These are phyloP conservation scores for Spergularia bocconei DNA, from an alignment of 148 eudicot species.

Conservation along the genomic window DNA sequence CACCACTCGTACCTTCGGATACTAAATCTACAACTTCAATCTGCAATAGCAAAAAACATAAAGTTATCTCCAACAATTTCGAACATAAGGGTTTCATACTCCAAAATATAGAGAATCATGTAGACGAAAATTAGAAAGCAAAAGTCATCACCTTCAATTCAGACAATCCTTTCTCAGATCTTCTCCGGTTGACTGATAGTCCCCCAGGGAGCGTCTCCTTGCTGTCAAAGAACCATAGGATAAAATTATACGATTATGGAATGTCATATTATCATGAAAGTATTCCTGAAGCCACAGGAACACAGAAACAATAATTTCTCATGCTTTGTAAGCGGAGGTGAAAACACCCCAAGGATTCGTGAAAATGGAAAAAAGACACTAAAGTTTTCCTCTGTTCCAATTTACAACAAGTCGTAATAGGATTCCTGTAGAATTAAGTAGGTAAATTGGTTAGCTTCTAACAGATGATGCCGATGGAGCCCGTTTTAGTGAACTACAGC, in stretches of 20 bases:
- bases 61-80: neutral
- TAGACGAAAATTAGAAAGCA: neutral
- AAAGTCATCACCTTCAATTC: conserved; percentile 56
- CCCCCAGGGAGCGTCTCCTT: conserved; percentile 89
- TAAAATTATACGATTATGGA: neutral
- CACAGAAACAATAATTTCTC: neutral
- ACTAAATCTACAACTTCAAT: conserved; percentile 91
- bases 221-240: conserved; percentile 38
- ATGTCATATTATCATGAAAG: neutral
- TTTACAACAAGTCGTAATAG: too few relatives aligned
- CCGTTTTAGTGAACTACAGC: too few relatives aligned
- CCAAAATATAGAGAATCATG: neutral
- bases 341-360: too few relatives aligned
- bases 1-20: conserved; percentile 58
- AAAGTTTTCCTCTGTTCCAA: too few relatives aligned
- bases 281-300: neutral
- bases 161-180: conserved; percentile 65
- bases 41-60: conserved; percentile 36
- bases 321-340: too few relatives aligned
- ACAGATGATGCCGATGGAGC: too few relatives aligned
- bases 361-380: too few relatives aligned
- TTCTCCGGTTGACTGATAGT: conserved; percentile 68
- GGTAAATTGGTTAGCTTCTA: too few relatives aligned
- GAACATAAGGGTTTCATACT: neutral
- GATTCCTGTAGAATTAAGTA: too few relatives aligned